Percentiles rank a stretch among this genome's conserved stretches.
Evolutionary conservation across 2,329 filamentous ascomycete genomes (phyloP).

Genomic region (Talaromyces sp.): DNA sequence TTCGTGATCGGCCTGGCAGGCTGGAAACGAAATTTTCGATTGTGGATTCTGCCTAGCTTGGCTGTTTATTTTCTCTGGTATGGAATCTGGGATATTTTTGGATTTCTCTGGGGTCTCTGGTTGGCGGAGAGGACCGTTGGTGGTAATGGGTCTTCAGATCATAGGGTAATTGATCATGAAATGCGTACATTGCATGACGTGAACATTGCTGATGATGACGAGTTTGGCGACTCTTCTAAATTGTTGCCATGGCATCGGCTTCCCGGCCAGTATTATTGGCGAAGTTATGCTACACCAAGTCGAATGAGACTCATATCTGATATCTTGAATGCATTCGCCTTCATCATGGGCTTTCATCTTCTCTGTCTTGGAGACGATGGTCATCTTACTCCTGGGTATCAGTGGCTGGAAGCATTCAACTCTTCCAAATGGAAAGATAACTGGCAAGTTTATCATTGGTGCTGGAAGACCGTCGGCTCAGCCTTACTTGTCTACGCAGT

Average conservation of each 20-base stretch:
- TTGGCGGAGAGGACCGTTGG: constrained; percentile 22
- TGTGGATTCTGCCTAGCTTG: constrained; percentile 20
- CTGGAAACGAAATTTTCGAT: constrained; percentile 22
- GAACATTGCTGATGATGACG: not conserved
- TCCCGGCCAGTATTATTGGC: not conserved
- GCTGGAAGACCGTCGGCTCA: constrained; percentile 26
- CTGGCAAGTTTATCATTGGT: constrained; percentile 24
- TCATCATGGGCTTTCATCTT: constrained; percentile 24
- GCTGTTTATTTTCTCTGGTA: constrained; percentile 25
- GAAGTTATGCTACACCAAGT: not conserved
- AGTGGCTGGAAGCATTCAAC: constrained; percentile 22
- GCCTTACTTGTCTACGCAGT: constrained; percentile 25
- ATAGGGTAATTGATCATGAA: not conserved
- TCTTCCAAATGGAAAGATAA: constrained; percentile 25
- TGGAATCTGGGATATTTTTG: constrained; percentile 27
- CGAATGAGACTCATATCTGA: not conserved
- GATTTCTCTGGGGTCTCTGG: constrained; percentile 26
- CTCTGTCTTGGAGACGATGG: constrained; percentile 27
- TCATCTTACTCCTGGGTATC: constrained; percentile 25
- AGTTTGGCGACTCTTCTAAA: not conserved
- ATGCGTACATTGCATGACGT: not conserved
- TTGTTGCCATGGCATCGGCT: not conserved
- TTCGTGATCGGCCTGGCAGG: constrained; percentile 23
- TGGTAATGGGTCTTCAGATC: not conserved
- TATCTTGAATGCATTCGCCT: constrained; percentile 13